Percentiles rank a stretch among this genome's conserved stretches.
phyloP scores from a whole-genome alignment of 495 filamentous ascomycete genomes.

The Xylaria castorea region DNA sequence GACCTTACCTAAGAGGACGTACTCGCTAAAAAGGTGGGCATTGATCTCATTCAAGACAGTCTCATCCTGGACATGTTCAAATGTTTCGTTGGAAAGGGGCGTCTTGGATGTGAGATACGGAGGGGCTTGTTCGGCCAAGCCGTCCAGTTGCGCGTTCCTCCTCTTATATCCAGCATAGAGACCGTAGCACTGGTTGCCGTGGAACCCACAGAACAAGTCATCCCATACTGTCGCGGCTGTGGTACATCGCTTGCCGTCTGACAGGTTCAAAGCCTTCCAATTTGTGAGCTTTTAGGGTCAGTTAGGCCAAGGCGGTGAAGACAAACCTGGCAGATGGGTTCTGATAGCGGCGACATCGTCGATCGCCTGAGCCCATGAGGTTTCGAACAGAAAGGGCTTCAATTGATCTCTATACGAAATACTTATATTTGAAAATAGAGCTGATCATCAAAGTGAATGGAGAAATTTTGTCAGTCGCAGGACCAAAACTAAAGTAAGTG shows the following conservation, averaged over 20 bases:
- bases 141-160: conserved; percentile 53
- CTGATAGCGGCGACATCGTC: conserved; percentile 2
- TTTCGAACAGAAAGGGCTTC: background rate
- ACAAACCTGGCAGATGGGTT: conserved; percentile 34
- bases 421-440: background rate
- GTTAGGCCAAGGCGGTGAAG: background rate
- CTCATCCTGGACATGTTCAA: conserved; percentile 47
- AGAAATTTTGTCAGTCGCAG: background rate
- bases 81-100: conserved; percentile 51
- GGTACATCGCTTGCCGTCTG: conserved; percentile 45
- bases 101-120: conserved; percentile 43
- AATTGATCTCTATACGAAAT: background rate
- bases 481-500: background rate
- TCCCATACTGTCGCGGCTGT: conserved; percentile 48
- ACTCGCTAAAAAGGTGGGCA: conserved; percentile 48
- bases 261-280: conserved; percentile 49
- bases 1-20: conserved; percentile 56
- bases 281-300: conserved; percentile 14
- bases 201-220: conserved; percentile 56
- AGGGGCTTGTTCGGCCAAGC: conserved; percentile 43
- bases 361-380: background rate
- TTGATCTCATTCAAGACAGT: conserved; percentile 50
- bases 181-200: conserved; percentile 54
- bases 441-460: background rate
- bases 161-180: conserved; percentile 60